These are phyloP conservation scores for Xylaria scruposa DNA, from an alignment of 495 filamentous ascomycete genomes.

Conservation along the genomic window DNA sequence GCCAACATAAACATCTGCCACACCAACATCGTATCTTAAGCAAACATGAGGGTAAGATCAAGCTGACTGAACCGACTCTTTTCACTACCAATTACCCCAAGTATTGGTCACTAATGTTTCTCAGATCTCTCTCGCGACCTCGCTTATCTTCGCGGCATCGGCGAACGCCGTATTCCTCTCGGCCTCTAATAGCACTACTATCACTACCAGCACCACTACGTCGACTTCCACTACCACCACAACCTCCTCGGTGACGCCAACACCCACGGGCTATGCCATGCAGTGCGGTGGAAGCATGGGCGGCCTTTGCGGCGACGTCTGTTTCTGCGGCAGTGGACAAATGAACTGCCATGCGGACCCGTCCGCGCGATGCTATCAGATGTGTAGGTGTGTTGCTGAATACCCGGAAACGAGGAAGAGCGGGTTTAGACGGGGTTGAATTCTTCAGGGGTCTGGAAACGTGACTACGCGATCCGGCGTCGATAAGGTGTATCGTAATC, in stretches of 20 bases:
- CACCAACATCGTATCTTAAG: neutral
- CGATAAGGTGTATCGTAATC: neutral
- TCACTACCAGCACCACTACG: neutral
- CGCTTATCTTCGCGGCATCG: slow-evolving; percentile 20
- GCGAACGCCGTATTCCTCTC: slow-evolving; percentile 1
- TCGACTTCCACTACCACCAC: neutral
- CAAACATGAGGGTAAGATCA: slow-evolving; percentile 5
- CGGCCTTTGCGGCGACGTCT: slow-evolving; percentile 33
- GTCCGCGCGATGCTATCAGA: slow-evolving; percentile 33
- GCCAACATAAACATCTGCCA: neutral
- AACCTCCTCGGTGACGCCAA: neutral
- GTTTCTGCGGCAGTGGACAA: slow-evolving; percentile 24
- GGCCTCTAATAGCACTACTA: slow-evolving; percentile 9
- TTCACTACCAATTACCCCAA: neutral
- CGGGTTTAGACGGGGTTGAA: neutral
- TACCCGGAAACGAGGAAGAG: neutral
- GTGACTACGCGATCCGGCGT: neutral
- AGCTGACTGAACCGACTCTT: neutral
- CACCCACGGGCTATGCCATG: slow-evolving; percentile 25
- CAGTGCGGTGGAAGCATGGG: slow-evolving; percentile 32
- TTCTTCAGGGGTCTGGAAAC: neutral
- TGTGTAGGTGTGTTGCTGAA: slow-evolving; percentile 29
- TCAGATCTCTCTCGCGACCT: slow-evolving; percentile 16
- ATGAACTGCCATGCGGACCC: slow-evolving; percentile 37
- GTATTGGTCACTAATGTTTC: neutral